phyloP scores from a whole-genome alignment of 495 filamentous ascomycete genomes.

The Tuber indicum region DNA sequence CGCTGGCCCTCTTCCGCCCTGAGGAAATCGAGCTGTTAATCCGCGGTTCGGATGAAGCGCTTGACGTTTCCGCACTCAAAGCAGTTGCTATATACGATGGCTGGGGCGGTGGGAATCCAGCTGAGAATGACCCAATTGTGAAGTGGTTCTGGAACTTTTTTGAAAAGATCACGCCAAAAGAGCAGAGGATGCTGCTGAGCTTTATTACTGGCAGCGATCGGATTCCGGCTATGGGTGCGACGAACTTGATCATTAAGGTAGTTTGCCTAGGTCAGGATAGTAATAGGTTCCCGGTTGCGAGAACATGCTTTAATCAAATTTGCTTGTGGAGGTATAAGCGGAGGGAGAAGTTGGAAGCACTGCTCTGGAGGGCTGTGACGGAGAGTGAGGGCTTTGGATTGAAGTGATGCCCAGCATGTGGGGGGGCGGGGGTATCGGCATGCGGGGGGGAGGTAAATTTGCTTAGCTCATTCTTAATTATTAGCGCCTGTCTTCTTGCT shows the following conservation, averaged over 20 bases:
- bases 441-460: neutral
- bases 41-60: constrained; percentile 75
- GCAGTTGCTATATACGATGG: constrained; percentile 78
- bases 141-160: constrained; percentile 90
- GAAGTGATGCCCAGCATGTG: constrained; percentile 50
- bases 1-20: constrained; percentile 80
- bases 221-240: constrained; percentile 85
- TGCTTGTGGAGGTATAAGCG: constrained; percentile 65
- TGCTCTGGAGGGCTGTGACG: constrained; percentile 77
- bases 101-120: constrained; percentile 51
- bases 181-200: constrained; percentile 70
- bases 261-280: constrained; percentile 68
- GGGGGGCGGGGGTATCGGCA: neutral
- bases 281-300: constrained; percentile 71
- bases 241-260: constrained; percentile 68
- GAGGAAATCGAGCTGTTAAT: constrained; percentile 91
- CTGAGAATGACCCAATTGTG: constrained; percentile 59
- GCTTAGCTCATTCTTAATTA: neutral
- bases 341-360: constrained; percentile 58
- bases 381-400: constrained; percentile 94
- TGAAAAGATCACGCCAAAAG: constrained; percentile 54
- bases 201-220: constrained; percentile 94
- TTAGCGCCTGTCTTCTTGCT: neutral
- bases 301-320: constrained; percentile 87
- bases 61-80: constrained; percentile 69